phyloP scores from a whole-genome alignment of 2,329 filamentous ascomycete species.

The Hirsutella thompsonii region DNA sequence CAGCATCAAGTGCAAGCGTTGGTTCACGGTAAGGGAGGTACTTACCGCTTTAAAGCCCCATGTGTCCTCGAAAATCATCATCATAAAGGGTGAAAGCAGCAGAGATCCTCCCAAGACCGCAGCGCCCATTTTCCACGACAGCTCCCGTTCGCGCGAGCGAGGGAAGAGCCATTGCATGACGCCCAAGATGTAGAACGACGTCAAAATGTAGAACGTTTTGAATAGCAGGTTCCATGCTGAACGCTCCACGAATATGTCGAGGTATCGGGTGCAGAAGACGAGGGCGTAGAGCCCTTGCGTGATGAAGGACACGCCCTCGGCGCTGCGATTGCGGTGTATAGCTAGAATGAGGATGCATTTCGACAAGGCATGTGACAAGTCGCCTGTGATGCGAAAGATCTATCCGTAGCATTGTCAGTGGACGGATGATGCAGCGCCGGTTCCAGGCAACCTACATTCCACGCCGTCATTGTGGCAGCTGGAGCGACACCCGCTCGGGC shows the following conservation, averaged over 20 bases:
- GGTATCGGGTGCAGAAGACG: constrained; percentile 79
- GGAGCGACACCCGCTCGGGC: constrained; percentile 4
- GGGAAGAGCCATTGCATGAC: constrained; percentile 81
- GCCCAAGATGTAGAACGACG: constrained; percentile 74
- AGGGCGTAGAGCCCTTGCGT: constrained; percentile 78
- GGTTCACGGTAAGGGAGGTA: background rate
- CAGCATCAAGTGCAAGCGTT: constrained; percentile 2
- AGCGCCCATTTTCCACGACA: constrained; percentile 83
- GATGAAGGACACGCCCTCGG: constrained; percentile 85
- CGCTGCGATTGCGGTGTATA: constrained; percentile 77
- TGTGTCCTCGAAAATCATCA: constrained; percentile 48
- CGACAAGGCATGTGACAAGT: constrained; percentile 72
- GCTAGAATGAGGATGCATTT: constrained; percentile 86
- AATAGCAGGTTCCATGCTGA: constrained; percentile 62
- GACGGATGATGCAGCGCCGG: background rate
- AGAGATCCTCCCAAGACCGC: constrained; percentile 54
- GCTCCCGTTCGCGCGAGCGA: constrained; percentile 77
- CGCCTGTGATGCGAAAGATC: constrained; percentile 66
- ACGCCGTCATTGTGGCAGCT: constrained; percentile 22
- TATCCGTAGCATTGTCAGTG: constrained; percentile 12
- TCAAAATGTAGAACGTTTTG: constrained; percentile 79
- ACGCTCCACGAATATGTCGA: constrained; percentile 57
- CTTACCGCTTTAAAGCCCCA: constrained; percentile 39
- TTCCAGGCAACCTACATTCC: constrained; percentile 20
- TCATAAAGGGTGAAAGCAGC: constrained; percentile 57